Evolutionary conservation across 257 asterid species (phyloP).

Genomic region (Echium plantagineum): DNA sequence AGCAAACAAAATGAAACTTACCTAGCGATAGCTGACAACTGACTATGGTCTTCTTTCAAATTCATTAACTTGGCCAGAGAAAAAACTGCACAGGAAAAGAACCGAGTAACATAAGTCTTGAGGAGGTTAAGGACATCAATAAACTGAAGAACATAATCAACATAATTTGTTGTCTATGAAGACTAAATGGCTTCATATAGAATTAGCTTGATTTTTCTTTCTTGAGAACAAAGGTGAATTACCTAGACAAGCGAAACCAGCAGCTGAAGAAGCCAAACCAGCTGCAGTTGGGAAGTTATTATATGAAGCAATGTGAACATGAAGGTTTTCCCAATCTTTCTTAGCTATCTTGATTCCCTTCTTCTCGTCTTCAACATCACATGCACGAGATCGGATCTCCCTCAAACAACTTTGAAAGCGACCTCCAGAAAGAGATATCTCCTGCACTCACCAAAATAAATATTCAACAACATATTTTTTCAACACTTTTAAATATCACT

Average conservation of each 20-base stretch:
- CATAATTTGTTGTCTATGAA: too few relatives aligned
- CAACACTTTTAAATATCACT: not conserved
- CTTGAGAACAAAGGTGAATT: constrained; percentile 5
- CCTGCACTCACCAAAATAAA: constrained; percentile 41
- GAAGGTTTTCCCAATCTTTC: constrained; percentile 84
- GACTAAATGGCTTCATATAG: too few relatives aligned
- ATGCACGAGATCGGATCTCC: constrained; percentile 88
- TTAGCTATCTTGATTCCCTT: constrained; percentile 77
- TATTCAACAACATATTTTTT: not conserved
- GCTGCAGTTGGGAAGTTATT: constrained; percentile 99
- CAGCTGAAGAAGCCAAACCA: constrained; percentile 99
- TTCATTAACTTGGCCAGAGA: constrained; percentile 93
- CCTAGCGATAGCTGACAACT: constrained; percentile 95
- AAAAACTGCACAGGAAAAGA: constrained; percentile 47
- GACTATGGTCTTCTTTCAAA: constrained; percentile 81
- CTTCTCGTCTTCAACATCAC: constrained; percentile 73
- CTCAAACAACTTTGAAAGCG: constrained; percentile 82
- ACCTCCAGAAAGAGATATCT: constrained; percentile 90
- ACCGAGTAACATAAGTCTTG: not conserved
- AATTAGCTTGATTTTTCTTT: too few relatives aligned
- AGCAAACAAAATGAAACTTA: constrained; percentile 14
- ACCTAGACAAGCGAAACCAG: constrained; percentile 99
- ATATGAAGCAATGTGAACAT: constrained; percentile 74
- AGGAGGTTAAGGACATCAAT: not conserved
- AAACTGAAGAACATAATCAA: not conserved